phyloP scores from a whole-genome alignment of 2,329 filamentous ascomycete species.

The Colletotrichum camelliae region DNA sequence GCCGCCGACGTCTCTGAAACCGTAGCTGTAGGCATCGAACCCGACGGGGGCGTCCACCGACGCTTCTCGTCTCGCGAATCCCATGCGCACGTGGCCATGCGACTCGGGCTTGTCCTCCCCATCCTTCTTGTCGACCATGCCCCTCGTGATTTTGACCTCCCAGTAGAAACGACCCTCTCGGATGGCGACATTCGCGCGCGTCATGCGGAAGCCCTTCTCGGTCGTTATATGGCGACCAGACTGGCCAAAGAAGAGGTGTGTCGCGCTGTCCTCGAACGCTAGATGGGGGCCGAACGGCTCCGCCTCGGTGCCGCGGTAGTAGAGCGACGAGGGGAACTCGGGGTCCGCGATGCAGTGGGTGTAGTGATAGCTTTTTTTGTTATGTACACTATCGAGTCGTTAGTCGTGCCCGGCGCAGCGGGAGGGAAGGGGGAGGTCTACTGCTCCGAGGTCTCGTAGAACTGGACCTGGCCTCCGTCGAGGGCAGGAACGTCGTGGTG shows the following conservation, averaged over 20 bases:
- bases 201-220: slow-evolving; percentile 91
- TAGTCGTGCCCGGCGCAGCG: neutral
- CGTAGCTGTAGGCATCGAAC: slow-evolving; percentile 93
- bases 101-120: slow-evolving; percentile 51
- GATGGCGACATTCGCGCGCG: slow-evolving; percentile 87
- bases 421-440: slow-evolving; percentile 40
- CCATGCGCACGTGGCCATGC: slow-evolving; percentile 77
- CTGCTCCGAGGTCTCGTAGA: slow-evolving; percentile 70
- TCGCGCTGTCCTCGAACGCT: slow-evolving; percentile 90
- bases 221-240: slow-evolving; percentile 82
- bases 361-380: slow-evolving; percentile 82
- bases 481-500: slow-evolving; percentile 58
- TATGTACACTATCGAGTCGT: slow-evolving; percentile 54
- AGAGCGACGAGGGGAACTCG: slow-evolving; percentile 82
- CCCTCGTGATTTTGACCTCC: slow-evolving; percentile 88
- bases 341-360: slow-evolving; percentile 91
- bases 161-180: slow-evolving; percentile 92
- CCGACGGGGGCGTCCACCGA: slow-evolving; percentile 84
- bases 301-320: slow-evolving; percentile 88
- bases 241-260: slow-evolving; percentile 82
- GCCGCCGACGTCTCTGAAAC: slow-evolving; percentile 85
- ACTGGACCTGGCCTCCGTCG: slow-evolving; percentile 58
- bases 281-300: slow-evolving; percentile 84
- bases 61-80: slow-evolving; percentile 83
- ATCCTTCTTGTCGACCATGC: slow-evolving; percentile 57